Conservation (phyloP, 495 filamentous ascomycete species). For the Hypoxylon cercidicola region DNA sequence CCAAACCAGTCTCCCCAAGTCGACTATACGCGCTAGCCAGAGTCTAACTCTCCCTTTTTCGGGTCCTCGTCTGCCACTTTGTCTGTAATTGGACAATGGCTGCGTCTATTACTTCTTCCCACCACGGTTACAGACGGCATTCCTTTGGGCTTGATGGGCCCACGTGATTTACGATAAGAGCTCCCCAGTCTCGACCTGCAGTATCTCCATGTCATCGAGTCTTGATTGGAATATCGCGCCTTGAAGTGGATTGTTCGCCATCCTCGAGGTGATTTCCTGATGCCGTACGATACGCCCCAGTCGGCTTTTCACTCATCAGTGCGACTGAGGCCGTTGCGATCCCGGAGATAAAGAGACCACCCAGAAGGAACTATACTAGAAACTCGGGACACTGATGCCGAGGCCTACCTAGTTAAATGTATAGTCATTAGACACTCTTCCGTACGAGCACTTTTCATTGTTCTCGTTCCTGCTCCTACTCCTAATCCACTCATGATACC, state of each 20-base stretch:
- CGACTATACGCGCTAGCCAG: slow-evolving; percentile 30
- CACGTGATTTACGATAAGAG: slow-evolving; percentile 49
- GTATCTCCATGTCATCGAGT: slow-evolving; percentile 42
- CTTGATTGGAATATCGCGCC: slow-evolving; percentile 43
- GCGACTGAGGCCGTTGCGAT: slow-evolving; percentile 40
- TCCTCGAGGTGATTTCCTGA: slow-evolving; percentile 21
- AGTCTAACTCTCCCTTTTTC: slow-evolving; percentile 31
- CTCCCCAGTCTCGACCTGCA: slow-evolving; percentile 18
- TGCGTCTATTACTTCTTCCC: slow-evolving; percentile 14
- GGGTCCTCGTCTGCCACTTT: slow-evolving; percentile 26
- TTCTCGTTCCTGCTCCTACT: not conserved
- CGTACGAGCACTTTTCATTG: slow-evolving; percentile 13
- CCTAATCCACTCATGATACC: slow-evolving; percentile 1
- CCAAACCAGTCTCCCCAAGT: slow-evolving; percentile 10
- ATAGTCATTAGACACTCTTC: not conserved
- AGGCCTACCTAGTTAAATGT: slow-evolving; percentile 20
- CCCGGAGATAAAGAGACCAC: slow-evolving; percentile 45
- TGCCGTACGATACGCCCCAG: slow-evolving; percentile 31
- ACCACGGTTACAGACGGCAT: slow-evolving; percentile 46
- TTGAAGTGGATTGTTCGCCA: slow-evolving; percentile 33
- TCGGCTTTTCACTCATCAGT: slow-evolving; percentile 20
- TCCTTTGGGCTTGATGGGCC: slow-evolving; percentile 16
- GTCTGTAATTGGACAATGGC: slow-evolving; percentile 44
- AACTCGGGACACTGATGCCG: slow-evolving; percentile 1
- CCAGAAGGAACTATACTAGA: slow-evolving; percentile 20